Conservation (phyloP, 768 basidiomycete species). For the Naganishia vaughanmartiniae region DNA sequence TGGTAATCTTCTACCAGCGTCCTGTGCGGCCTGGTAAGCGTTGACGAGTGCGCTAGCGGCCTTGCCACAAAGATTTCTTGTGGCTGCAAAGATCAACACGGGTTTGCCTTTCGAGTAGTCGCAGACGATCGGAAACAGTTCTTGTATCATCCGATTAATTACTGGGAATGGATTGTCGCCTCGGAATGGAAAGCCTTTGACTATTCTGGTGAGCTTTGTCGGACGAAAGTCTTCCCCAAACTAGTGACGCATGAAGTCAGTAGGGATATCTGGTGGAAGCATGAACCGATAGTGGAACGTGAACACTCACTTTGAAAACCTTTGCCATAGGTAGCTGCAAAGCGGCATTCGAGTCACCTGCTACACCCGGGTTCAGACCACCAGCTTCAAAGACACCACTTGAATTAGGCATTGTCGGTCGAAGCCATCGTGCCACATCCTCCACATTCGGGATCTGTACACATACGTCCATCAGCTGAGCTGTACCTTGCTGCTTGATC, state of each 20-base stretch:
- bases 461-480: background rate
- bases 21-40: conserved; percentile 64
- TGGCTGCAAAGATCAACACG: conserved; percentile 81
- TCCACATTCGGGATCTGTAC: conserved; percentile 68
- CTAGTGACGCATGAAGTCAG: conserved; percentile 53
- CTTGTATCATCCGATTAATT: conserved; percentile 66
- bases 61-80: conserved; percentile 59
- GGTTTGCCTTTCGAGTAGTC: conserved; percentile 76
- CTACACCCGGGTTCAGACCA: conserved; percentile 28
- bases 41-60: conserved; percentile 70
- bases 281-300: background rate
- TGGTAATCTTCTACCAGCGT: conserved; percentile 42
- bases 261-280: background rate
- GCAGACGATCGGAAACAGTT: conserved; percentile 69
- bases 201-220: conserved; percentile 70
- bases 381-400: conserved; percentile 41
- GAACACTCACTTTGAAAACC: conserved; percentile 65
- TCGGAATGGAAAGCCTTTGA: conserved; percentile 65
- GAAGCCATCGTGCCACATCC: conserved; percentile 87
- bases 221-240: conserved; percentile 92
- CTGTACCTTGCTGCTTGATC: background rate
- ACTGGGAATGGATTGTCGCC: conserved; percentile 74
- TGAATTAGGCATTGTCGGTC: conserved; percentile 41
- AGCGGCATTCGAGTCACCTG: background rate
- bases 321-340: conserved; percentile 56